These are phyloP conservation scores for Protostelium mycophagum DNA, from an alignment of 78 protist genomes.

Conservation along the genomic window DNA sequence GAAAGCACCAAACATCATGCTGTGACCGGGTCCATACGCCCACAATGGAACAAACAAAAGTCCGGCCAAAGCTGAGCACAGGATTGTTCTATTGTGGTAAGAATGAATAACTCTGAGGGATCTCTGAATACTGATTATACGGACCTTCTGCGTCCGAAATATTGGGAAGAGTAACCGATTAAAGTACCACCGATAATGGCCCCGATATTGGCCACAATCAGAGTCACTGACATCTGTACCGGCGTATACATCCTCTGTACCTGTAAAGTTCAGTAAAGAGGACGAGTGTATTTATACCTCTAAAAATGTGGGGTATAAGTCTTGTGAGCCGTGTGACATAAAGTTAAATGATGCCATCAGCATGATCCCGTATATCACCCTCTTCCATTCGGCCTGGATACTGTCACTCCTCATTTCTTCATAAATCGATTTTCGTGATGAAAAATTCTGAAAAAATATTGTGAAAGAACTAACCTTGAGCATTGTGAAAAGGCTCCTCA, in stretches of 20 bases:
- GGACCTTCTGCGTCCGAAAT: neutral
- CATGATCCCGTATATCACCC: neutral
- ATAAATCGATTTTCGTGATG: too few relatives aligned
- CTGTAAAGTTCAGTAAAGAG: neutral
- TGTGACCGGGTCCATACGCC: neutral
- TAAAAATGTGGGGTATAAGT: neutral
- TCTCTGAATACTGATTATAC: too few relatives aligned
- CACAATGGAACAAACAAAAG: neutral
- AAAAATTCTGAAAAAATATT: too few relatives aligned
- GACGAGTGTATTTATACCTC: neutral
- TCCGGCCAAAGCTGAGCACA: neutral
- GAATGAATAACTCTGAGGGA: neutral
- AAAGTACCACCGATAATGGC: neutral
- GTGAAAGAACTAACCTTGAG: too few relatives aligned
- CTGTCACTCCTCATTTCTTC: too few relatives aligned
- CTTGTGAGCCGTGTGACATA: neutral
- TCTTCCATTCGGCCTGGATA: neutral
- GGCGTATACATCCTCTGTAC: neutral
- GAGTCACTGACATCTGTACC: neutral
- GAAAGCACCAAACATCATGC: neutral
- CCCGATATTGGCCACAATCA: neutral
- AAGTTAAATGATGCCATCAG: neutral
- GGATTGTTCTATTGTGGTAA: neutral
- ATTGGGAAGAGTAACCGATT: neutral
- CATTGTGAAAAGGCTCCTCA: neutral